Evolutionary conservation across 2,329 filamentous ascomycete genomes (phyloP).

Genomic region (Colletotrichum paranaense): DNA sequence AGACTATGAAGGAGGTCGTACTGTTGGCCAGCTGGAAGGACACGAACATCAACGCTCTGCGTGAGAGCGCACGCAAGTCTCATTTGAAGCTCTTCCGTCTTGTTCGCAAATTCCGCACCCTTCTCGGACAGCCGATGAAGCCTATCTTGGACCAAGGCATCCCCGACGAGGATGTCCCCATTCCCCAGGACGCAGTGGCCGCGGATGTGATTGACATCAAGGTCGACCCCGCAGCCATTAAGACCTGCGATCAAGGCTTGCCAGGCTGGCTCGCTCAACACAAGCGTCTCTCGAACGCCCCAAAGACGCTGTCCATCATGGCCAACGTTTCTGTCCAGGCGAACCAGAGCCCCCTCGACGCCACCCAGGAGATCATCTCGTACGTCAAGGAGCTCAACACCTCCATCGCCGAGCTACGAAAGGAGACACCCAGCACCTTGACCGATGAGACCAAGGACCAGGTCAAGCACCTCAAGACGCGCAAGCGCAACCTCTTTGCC

Average conservation of each 20-base stretch:
- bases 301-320: constrained; percentile 81
- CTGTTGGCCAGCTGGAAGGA: constrained; percentile 98
- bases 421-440: constrained; percentile 83
- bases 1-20: constrained; percentile 92
- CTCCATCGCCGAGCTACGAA: constrained; percentile 79
- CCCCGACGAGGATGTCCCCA: constrained; percentile 56
- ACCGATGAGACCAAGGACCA: constrained; percentile 87
- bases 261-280: constrained; percentile 58
- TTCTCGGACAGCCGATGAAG: constrained; percentile 82
- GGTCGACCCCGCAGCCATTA: constrained; percentile 40
- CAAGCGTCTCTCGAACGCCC: constrained; percentile 77
- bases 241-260: constrained; percentile 46
- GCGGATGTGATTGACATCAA: constrained; percentile 39
- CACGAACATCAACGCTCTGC: constrained; percentile 89
- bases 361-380: constrained; percentile 58
- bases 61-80: constrained; percentile 89
- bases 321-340: constrained; percentile 60
- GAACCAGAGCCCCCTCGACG: constrained; percentile 15
- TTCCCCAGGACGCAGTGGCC: background rate
- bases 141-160: constrained; percentile 70
- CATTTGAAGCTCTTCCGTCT: constrained; percentile 93
- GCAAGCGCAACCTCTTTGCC: constrained; percentile 90
- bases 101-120: constrained; percentile 86
- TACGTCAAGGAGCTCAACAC: constrained; percentile 78
- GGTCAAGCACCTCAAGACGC: constrained; percentile 89